Evolutionary conservation across 2,329 filamentous ascomycete genomes (phyloP).

Genomic region (Fusarium brevicatenulatum): DNA sequence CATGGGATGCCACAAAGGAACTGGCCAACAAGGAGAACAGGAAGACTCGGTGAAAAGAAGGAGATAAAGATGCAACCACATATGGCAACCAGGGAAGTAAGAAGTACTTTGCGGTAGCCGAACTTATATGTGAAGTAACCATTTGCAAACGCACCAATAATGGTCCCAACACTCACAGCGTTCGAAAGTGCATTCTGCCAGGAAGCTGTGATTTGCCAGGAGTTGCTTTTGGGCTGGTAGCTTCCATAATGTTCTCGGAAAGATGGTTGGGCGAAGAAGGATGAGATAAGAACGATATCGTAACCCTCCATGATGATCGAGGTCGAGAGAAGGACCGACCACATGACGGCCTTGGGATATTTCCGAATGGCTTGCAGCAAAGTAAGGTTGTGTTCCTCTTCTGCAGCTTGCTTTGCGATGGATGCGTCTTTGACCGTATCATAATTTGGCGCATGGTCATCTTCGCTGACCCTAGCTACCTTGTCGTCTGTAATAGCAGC

Average conservation of each 20-base stretch:
- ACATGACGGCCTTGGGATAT: slow-evolving; percentile 30
- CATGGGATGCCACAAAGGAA: slow-evolving; percentile 58
- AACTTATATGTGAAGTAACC: slow-evolving; percentile 35
- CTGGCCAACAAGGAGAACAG: slow-evolving; percentile 57
- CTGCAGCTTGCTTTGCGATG: slow-evolving; percentile 29
- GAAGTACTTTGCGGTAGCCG: slow-evolving; percentile 59
- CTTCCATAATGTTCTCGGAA: slow-evolving; percentile 43
- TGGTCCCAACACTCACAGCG: slow-evolving; percentile 19
- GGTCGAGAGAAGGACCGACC: slow-evolving; percentile 40
- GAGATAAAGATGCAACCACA: slow-evolving; percentile 46
- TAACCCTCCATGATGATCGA: slow-evolving; percentile 53
- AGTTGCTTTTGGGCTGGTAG: slow-evolving; percentile 14
- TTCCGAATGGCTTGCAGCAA: slow-evolving; percentile 24
- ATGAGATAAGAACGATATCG: slow-evolving; percentile 44
- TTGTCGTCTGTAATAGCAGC: slow-evolving; percentile 20
- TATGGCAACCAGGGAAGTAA: slow-evolving; percentile 48
- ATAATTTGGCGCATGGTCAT: slow-evolving; percentile 15
- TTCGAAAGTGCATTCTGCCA: slow-evolving; percentile 25
- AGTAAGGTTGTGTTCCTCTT: slow-evolving; percentile 26
- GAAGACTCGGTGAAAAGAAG: slow-evolving; percentile 50
- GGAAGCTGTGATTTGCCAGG: slow-evolving; percentile 24
- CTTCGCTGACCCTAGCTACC: slow-evolving; percentile 29
- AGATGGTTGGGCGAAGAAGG: slow-evolving; percentile 46
- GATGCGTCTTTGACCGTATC: slow-evolving; percentile 16
- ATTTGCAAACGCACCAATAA: slow-evolving; percentile 40